Evolutionary conservation across 352 stramenopile genomes (phyloP).

Genomic region (Pseudoperonospora humuli): DNA sequence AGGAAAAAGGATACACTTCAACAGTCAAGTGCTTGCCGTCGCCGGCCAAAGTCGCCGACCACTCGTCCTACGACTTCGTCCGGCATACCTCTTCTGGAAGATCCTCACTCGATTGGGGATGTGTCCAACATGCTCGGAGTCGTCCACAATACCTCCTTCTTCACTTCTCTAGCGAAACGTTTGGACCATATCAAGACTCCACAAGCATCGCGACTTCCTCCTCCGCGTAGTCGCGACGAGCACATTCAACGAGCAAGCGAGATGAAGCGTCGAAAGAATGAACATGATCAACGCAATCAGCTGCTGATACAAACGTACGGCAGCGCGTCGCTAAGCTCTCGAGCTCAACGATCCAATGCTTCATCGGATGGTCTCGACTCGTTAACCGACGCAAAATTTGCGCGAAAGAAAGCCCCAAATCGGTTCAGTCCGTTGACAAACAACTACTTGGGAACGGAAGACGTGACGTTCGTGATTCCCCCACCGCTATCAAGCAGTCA

Average conservation of each 20-base stretch:
- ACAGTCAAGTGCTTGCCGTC: conserved; percentile 16
- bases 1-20: conserved; percentile 6
- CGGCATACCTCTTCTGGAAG: conserved; percentile 6
- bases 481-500: conserved; percentile 32
- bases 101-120: conserved; percentile 25
- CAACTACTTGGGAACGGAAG: conserved; percentile 34
- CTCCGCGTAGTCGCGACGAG: conserved; percentile 37
- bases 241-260: conserved; percentile 19
- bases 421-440: conserved; percentile 34
- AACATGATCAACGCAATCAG: conserved; percentile 34
- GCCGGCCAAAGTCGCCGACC: conserved; percentile 28
- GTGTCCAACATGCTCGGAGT: conserved; percentile 20
- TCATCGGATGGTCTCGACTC: conserved; percentile 11
- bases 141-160: conserved; percentile 20
- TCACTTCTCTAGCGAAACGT: conserved; percentile 27
- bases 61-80: conserved; percentile 19
- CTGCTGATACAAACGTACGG: conserved; percentile 49
- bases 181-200: conserved; percentile 16
- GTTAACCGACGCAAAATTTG: conserved; percentile 4
- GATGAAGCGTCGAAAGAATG: conserved; percentile 33
- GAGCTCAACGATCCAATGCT: conserved; percentile 12
- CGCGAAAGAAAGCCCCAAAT: conserved; percentile 8
- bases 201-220: conserved; percentile 28
- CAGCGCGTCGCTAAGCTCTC: conserved; percentile 12
- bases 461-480: conserved; percentile 47